Conservation (phyloP, 257 asterid genomes). For the Leptodermis oblonga region DNA sequence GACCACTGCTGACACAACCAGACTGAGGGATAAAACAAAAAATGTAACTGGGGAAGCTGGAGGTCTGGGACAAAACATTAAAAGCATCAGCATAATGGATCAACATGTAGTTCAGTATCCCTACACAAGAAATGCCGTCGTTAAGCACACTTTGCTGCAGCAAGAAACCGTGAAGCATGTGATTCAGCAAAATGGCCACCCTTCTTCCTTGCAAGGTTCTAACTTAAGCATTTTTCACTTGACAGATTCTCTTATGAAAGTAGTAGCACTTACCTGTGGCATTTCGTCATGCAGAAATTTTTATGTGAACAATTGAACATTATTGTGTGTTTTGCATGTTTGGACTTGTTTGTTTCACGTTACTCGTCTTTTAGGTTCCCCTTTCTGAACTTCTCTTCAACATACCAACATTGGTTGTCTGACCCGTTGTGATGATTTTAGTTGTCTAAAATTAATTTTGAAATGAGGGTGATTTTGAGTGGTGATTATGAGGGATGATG, state of each 20-base stretch:
- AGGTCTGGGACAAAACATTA: conserved; percentile 9
- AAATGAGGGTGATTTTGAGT: too few relatives aligned
- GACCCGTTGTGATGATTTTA: too few relatives aligned
- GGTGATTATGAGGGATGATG: too few relatives aligned
- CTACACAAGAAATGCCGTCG: conserved; percentile 13
- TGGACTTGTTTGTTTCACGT: neutral
- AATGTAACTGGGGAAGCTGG: conserved; percentile 9
- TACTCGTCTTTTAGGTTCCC: neutral
- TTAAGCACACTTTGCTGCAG: conserved; percentile 24
- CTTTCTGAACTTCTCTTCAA: neutral
- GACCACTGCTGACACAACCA: conserved; percentile 7
- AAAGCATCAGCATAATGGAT: conserved; percentile 11
- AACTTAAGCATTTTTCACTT: neutral
- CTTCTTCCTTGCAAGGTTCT: conserved; percentile 19
- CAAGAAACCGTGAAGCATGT: conserved; percentile 37
- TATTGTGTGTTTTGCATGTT: neutral
- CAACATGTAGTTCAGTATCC: conserved; percentile 12
- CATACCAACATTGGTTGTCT: neutral
- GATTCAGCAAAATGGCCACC: conserved; percentile 25
- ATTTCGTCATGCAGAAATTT: neutral
- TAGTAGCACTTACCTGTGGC: too few relatives aligned
- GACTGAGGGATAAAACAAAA: conserved; percentile 4
- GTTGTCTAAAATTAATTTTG: too few relatives aligned
- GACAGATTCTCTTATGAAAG: neutral
- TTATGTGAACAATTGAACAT: neutral